Evolutionary conservation across 1,284 basidiomycete genomes (phyloP).

Genomic region (Pascua sp.): DNA sequence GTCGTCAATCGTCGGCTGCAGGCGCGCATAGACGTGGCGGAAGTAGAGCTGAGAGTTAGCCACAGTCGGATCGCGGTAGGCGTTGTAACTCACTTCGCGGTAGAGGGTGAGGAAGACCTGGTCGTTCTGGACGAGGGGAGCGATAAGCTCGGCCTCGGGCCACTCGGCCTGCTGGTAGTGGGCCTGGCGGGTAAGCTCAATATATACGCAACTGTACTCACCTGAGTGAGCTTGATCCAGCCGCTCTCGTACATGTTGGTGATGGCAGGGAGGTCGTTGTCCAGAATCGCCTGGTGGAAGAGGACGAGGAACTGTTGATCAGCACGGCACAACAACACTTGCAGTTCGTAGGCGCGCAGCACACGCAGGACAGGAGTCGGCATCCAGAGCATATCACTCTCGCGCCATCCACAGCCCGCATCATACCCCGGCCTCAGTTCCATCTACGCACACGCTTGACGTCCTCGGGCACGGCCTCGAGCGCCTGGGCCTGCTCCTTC

Average conservation of each 20-base stretch:
- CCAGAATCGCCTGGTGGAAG: constrained; percentile 73
- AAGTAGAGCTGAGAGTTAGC: constrained; percentile 38
- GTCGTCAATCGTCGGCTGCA: constrained; percentile 93
- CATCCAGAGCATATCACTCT: too few species aligned
- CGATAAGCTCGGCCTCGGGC: constrained; percentile 95
- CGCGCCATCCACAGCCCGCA: too few species aligned
- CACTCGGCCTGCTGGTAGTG: constrained; percentile 92
- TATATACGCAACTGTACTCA: constrained; percentile 8
- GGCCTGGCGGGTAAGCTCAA: constrained; percentile 60
- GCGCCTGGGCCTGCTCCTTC: constrained; percentile 34
- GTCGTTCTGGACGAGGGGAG: constrained; percentile 89
- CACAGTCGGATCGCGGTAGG: too few species aligned
- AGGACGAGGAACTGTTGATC: constrained; percentile 75
- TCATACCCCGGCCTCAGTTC: too few species aligned
- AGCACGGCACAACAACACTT: neutral
- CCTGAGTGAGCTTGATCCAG: constrained; percentile 84
- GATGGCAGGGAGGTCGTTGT: constrained; percentile 83
- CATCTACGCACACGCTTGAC: constrained; percentile 44
- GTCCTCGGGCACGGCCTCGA: constrained; percentile 48
- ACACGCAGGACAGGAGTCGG: too few species aligned
- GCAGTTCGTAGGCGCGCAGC: neutral
- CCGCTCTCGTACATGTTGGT: constrained; percentile 89
- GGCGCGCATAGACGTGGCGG: constrained; percentile 86
- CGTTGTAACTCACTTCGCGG: constrained; percentile 58
- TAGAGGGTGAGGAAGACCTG: constrained; percentile 95